phyloP scores from a whole-genome alignment of 352 stramenopile species.

The Phytophthora agathidicida region DNA sequence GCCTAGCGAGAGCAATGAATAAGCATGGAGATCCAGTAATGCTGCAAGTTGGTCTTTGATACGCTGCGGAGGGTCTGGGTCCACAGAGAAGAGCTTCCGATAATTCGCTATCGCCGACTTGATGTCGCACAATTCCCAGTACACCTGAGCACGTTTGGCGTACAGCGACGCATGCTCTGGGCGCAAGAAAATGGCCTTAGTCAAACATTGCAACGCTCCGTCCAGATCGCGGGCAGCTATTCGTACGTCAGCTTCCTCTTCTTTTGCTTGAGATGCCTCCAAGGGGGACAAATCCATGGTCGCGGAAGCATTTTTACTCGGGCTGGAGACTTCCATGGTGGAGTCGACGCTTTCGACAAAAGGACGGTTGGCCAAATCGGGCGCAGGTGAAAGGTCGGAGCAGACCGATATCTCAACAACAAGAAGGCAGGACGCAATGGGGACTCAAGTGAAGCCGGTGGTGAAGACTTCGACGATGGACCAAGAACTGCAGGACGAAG shows the following conservation, averaged over 20 bases:
- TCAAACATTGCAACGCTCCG: constrained; percentile 58
- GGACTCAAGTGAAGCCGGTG: constrained; percentile 76
- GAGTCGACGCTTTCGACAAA: too few species aligned
- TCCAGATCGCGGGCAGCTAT: constrained; percentile 46
- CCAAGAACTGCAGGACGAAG: constrained; percentile 84
- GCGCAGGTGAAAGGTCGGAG: constrained; percentile 22
- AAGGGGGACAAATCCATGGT: constrained; percentile 50
- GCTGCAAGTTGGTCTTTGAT: constrained; percentile 80
- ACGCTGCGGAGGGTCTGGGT: constrained; percentile 59
- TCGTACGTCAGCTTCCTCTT: constrained; percentile 50
- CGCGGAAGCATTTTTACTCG: constrained; percentile 8
- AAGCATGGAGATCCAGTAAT: constrained; percentile 75
- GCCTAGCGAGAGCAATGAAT: constrained; percentile 63
- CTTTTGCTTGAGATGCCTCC: constrained; percentile 52
- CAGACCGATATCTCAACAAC: background rate
- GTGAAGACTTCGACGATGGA: constrained; percentile 91
- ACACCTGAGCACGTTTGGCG: constrained; percentile 73
- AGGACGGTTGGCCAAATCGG: constrained; percentile 10
- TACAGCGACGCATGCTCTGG: constrained; percentile 59
- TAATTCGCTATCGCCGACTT: constrained; percentile 84
- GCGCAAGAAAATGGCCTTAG: constrained; percentile 80
- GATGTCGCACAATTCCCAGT: constrained; percentile 75
- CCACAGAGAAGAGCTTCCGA: constrained; percentile 72
- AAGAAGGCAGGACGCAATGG: constrained; percentile 38
- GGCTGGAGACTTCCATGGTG: constrained; percentile 18